Evolutionary conservation across 2,329 filamentous ascomycete species (phyloP), one percentile per base, ranked within the genome.

Genomic region (Periglandula ipomoeae): DNA sequence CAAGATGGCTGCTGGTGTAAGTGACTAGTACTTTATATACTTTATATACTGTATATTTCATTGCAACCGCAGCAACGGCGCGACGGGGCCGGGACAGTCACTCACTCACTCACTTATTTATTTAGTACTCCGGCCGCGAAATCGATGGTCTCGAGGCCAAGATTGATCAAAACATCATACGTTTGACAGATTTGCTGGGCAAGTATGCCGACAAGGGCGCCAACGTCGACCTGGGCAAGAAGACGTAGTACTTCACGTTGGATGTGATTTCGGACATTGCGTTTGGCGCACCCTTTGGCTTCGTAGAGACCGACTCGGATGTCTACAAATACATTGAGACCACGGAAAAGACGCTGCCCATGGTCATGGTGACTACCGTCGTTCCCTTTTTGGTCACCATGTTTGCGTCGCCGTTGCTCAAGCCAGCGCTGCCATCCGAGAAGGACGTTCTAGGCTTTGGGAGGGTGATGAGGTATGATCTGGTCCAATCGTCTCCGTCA

Each of bases 241-340:
- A 75, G 53, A 65, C 69, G 4, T 72, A 76, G 41, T 78, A 68
- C 61, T 73, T 79, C 50, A 77, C 75, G 0, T 61, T 80, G 4
- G 78, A 81, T 51, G 70, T 78, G 27, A 77, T 81, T 54, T 74
- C 69, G 30, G 68, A 70, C 39, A 57, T 81, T 9, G 73, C 72
- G 1, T 73, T 79, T 46, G 76, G 76, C 17, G 55, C 70, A 37
- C 58, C 68, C 0, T 75, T 78, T 50, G 74, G 74, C 7, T 74
- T 70, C 53, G 55, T 78, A 1, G 65, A 67, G 24, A 55, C 63
- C 9, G 70, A 78, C 53, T 56, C 61, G 4, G 74, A 78, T 50
- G 63, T 71, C 0, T 73, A 70, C 53, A 68, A 68, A 44, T 77
- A 74, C 54, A 70, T 76, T 48, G 61, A 66, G 45, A 72, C 70